Base-by-base conservation (phyloP, 2,329 filamentous ascomycete genomes). In the Rhinocladiella similis region DNA sequence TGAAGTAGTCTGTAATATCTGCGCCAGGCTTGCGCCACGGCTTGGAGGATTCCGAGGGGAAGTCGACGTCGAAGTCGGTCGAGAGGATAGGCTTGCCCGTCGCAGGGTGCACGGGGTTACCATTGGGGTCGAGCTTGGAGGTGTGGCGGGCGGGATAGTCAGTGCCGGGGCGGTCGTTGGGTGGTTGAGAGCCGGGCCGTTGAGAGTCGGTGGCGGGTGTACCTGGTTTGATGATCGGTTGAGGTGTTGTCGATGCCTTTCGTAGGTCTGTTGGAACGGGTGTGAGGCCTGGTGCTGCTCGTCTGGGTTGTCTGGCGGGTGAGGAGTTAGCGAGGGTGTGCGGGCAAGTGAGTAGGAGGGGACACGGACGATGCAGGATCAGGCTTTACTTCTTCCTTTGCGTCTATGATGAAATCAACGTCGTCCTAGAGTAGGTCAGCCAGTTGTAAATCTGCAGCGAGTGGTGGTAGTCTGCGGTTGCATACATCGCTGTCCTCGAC, bases 11-110 rank as follows among this genome's bases (percentile, higher is more conserved):
- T 57, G 89, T 94, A 53, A 96, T 85, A 68, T 99, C 94, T 10
- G 93, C 92, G 46, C 94, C 94, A 0, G 94, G 94, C 63, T 92
- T 87, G 43, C 94, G 87, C 94, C 94, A 99, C 16, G 93, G 92
- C 72, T 97, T 97, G 61, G 92, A 89, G 61, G 83, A 77, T 67
- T 91, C 90, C 52, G 80, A 63, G 6, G 90, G 87, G 36, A 85
- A 81, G 18, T 92, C 83, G 67, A 88, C 77, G 67, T 92, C 89
- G 64, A 91, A 88, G 68, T 89, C 88, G 47, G 91, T 88, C 6
- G 86, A 88, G 51, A 91, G 84, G 65, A 94, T 89, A 66, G 94
- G 92, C 64, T 95, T 94, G 19, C 86, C 86, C 2, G 82, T 80
- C 1, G 76, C 79, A 16, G 88, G 85, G 71, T 95, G 92, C 1